A percentile compares a stretch with the other conserved stretches of the same genome.
Conservation (phyloP, 2,329 filamentous ascomycete species). For the Aspergillus sp. region DNA sequence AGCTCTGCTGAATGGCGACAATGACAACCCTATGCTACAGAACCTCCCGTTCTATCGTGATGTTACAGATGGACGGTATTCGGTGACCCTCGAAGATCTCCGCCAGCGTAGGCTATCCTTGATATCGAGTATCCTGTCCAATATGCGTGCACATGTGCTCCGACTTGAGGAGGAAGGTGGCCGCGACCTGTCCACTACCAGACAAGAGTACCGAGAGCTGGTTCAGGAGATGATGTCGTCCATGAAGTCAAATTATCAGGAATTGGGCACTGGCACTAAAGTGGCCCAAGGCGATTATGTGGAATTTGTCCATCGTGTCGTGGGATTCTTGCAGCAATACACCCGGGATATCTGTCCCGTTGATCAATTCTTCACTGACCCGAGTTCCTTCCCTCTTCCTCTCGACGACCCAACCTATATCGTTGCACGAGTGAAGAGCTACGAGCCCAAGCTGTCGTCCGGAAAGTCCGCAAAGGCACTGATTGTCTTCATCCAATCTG, state of each 20-base stretch:
- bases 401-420: constrained; percentile 61
- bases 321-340: constrained; percentile 61
- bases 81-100: constrained; percentile 53
- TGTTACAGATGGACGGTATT: constrained; percentile 35
- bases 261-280: constrained; percentile 41
- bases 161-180: constrained; percentile 29
- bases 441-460: constrained; percentile 52
- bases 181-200: constrained; percentile 34
- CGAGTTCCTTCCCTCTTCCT: constrained; percentile 59
- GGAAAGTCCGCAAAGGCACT: constrained; percentile 53
- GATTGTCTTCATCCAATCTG: constrained; percentile 57
- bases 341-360: constrained; percentile 54
- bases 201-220: constrained; percentile 49
- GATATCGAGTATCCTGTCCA: constrained; percentile 56
- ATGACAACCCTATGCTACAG: constrained; percentile 47
- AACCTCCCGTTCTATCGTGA: constrained; percentile 58
- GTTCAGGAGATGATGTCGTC: constrained; percentile 57
- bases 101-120: constrained; percentile 53
- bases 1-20: constrained; percentile 50
- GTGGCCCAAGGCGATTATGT: constrained; percentile 54
- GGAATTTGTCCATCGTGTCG: constrained; percentile 59
- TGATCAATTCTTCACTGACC: constrained; percentile 60
- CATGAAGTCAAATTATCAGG: constrained; percentile 61
- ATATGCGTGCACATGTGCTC: constrained; percentile 55
- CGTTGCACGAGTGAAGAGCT: constrained; percentile 58